Evolutionary conservation across 2,329 filamentous ascomycete genomes (phyloP).

Genomic region (Pyrenophora tritici-repentis): DNA sequence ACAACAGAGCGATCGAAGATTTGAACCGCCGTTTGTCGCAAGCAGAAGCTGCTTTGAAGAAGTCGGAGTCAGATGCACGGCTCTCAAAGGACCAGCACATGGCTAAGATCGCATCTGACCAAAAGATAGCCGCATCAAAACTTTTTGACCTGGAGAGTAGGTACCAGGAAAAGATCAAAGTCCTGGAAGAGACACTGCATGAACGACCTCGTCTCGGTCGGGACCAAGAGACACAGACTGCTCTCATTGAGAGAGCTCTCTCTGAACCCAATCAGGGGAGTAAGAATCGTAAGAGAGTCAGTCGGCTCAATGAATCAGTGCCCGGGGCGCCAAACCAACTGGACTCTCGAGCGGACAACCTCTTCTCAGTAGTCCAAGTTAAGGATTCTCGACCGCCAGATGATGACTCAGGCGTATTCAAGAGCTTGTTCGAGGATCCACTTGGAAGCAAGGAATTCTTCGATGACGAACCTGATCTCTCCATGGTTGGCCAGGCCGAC

Average conservation of each 20-base stretch:
- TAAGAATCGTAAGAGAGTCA: constrained; percentile 27
- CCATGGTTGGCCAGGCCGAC: constrained; percentile 10
- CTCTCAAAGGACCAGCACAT: constrained; percentile 17
- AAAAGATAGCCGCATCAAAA: constrained; percentile 8
- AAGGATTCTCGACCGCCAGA: neutral
- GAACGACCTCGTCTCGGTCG: neutral
- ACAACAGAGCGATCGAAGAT: constrained; percentile 13
- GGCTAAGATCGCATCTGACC: constrained; percentile 21
- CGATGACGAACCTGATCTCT: constrained; percentile 11
- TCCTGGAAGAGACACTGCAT: neutral
- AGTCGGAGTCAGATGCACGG: constrained; percentile 18
- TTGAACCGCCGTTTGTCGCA: constrained; percentile 12
- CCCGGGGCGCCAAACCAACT: constrained; percentile 1
- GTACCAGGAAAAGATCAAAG: neutral
- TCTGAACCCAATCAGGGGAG: constrained; percentile 1
- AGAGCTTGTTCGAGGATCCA: constrained; percentile 10
- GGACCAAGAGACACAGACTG: neutral
- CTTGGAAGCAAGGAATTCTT: neutral
- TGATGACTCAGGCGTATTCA: neutral
- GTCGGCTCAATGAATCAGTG: constrained; percentile 22
- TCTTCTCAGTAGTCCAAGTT: neutral
- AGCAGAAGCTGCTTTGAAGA: constrained; percentile 17
- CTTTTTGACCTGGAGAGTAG: constrained; percentile 1
- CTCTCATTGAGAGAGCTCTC: neutral
- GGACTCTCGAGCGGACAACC: neutral